Base-by-base conservation (phyloP, 2,329 filamentous ascomycete species). In the Aureobasidium lini region DNA sequence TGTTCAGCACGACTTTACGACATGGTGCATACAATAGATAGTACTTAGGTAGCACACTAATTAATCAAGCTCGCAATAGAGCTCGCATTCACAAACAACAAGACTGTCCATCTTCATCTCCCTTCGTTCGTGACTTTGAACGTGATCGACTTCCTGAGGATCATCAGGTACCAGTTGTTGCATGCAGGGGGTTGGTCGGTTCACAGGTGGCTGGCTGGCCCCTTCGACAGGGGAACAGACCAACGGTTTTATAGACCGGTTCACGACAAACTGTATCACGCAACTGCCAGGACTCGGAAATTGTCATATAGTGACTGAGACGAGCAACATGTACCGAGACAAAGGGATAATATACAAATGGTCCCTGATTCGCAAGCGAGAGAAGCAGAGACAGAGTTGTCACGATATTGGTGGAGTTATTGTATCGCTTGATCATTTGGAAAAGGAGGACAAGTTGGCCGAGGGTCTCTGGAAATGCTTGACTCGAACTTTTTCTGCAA, bases 11-110 rank as follows among this genome's bases (percentile, higher is more conserved):
- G 50, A 54, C 37, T 43, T 53, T 54, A 54, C 50, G 50, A 54
- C 50, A 54, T 43, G 50, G 50, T 54, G 50, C 50, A 54, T 54
- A 54, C 50, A 42, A 43, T 54, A 54, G 50, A 54, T 54, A 54
- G 50, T 42, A 54, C 50, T 58, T 48, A 43, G 43, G 53, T 54
- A 54, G 50, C 50, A 54, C 37, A 54, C 39, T 54, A 54, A 54
- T 54, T 23, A 54, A 43, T 34, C 50, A 29, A 43, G n/a, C 50
- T 54, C 50, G 50, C 50, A 42, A 54, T 34, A 54, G 48, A 52
- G 48, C 48, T 52, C 48, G 48, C 48, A 52, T 52, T 40, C 34
- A 23, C 48, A 50, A 6, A 44, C 16, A 50, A 13, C n/a, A 23
- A 39, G 34, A 39, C 28, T 40, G 50, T 10, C 7, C 39, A 44